A percentile compares a stretch with the other conserved stretches of the same genome.
phyloP scores from a whole-genome alignment of 257 asterid genomes.

The Verbena officinalis region DNA sequence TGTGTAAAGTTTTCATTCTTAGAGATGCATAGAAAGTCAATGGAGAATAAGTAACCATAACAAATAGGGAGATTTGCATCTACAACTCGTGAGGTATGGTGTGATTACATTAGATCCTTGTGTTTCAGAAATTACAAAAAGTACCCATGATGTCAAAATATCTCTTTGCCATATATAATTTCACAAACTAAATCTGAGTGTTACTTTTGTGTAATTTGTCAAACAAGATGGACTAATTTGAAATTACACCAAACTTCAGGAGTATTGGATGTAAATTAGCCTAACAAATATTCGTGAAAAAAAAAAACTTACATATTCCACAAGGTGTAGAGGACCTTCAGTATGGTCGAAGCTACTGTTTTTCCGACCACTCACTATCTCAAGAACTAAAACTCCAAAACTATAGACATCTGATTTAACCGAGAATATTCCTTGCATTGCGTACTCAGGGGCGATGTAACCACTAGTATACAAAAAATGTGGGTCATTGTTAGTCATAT shows the following conservation, averaged over 20 bases:
- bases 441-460: slow-evolving; percentile 77
- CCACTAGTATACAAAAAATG: slow-evolving; percentile 44
- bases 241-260: too few species aligned
- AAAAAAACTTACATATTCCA: slow-evolving; percentile 61
- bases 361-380: slow-evolving; percentile 61
- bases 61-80: not conserved
- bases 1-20: not conserved
- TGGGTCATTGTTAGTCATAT: not conserved
- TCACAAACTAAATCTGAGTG: too few species aligned
- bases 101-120: too few species aligned
- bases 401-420: slow-evolving; percentile 67
- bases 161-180: too few species aligned
- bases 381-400: slow-evolving; percentile 56
- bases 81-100: too few species aligned
- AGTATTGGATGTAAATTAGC: too few species aligned
- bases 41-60: not conserved
- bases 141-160: too few species aligned
- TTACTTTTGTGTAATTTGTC: too few species aligned
- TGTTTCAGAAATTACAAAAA: too few species aligned
- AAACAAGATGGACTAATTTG: too few species aligned
- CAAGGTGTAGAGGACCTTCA: slow-evolving; percentile 54
- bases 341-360: slow-evolving; percentile 43
- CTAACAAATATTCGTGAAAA: too few species aligned
- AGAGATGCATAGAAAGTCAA: not conserved
- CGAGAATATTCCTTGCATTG: slow-evolving; percentile 67